Evolutionary conservation across 805 yeast species (phyloP), one percentile per base, ranked within the genome.

Genomic region (Lipomyces sp.): DNA sequence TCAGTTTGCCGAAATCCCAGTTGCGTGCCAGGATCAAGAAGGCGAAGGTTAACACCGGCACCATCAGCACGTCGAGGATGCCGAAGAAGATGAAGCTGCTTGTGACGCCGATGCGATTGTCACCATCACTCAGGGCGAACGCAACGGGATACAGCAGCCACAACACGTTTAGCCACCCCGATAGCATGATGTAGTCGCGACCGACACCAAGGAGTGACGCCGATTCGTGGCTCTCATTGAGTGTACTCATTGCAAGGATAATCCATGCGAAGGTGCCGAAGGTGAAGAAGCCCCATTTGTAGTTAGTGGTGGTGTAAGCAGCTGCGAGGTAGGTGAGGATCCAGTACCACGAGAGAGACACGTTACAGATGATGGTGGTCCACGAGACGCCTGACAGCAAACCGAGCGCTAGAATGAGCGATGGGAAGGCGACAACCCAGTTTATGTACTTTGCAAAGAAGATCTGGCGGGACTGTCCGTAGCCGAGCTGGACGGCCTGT

Each of bases 261-360:
- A 80, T 77, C 61, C 84, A 71, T 75, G 80, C 78, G 48, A 76
- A 55, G 80, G 79, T 39, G 42, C 84, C 85, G 76, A 86, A 84
- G 4, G 84, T 81, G 76, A 84, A 86, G 79, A 84, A 86, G 75
- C 90, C 90, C 89, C 89, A 87, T 75, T 84, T 87, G 77, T 87
- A 87, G 56, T 84, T 77, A 13, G 87, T 81, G 53, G 74, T 69
- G 66, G 86, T 83, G 71, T 87, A 78, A 34, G 83, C 66, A 73
- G 89, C 90, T 73, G 87, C 82, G 76, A 87, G 80, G 55, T 85
- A 78, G 57, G 85, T 83, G 61, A 87, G 78, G 53, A 85, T 84
- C 74, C 79, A 84, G 18, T 83, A 80, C 71, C 79, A 84, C 33
- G 30, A 30, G 33, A 51, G 30, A 51, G 11, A 29, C 15, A 51